These are phyloP conservation scores for Trichophyton schoenleinii DNA, from an alignment of 2,329 filamentous ascomycete species.

Conservation along the genomic window DNA sequence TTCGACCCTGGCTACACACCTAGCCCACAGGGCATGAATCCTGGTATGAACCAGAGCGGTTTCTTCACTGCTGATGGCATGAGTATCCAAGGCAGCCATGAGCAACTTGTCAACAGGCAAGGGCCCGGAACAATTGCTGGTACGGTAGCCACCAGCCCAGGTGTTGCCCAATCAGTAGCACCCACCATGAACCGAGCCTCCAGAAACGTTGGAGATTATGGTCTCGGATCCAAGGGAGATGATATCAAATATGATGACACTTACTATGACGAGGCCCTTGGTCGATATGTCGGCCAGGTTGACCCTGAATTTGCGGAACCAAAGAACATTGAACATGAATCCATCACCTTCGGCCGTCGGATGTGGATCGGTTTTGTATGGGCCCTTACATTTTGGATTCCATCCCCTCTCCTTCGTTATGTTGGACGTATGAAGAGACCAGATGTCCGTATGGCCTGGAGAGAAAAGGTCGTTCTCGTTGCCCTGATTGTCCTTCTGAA, in stretches of 20 bases:
- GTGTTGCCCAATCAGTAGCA: constrained; percentile 43
- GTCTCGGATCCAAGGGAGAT: constrained; percentile 76
- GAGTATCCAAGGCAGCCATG: constrained; percentile 55
- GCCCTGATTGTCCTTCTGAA: constrained; percentile 73
- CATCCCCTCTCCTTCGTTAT: constrained; percentile 66
- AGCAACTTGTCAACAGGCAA: constrained; percentile 54
- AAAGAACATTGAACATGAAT: constrained; percentile 61
- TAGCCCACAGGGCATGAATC: constrained; percentile 41
- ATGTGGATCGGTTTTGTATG: constrained; percentile 74
- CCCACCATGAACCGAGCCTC: constrained; percentile 43
- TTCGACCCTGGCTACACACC: constrained; percentile 63
- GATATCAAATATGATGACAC: constrained; percentile 54
- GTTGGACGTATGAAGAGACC: constrained; percentile 93
- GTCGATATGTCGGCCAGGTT: constrained; percentile 53
- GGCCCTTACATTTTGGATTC: constrained; percentile 86
- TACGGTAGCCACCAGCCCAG: constrained; percentile 25
- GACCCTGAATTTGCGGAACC: constrained; percentile 68
- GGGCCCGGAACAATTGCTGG: constrained; percentile 37
- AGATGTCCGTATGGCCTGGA: constrained; percentile 93
- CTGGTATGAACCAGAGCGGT: constrained; percentile 43
- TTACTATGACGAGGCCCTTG: constrained; percentile 57
- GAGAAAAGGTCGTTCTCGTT: constrained; percentile 81
- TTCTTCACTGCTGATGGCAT: constrained; percentile 57
- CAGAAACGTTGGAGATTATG: constrained; percentile 68
- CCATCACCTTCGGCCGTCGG: constrained; percentile 52